Evolutionary conservation across 441 rosid species (phyloP).

Genomic region (Pelargonium myrrhifolium): DNA sequence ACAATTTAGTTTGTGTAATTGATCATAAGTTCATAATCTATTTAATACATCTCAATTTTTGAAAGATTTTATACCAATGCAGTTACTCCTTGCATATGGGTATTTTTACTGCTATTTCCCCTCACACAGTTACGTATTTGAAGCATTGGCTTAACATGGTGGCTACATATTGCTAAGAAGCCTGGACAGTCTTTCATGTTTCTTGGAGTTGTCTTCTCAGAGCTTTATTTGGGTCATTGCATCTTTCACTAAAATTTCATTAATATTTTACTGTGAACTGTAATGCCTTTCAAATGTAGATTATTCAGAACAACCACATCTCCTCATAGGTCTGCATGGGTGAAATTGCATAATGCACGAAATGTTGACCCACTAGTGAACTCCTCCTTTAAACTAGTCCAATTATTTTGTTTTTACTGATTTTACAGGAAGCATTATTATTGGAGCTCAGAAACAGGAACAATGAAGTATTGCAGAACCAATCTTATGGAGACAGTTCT

Average conservation of each 20-base stretch:
- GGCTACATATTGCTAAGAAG: neutral
- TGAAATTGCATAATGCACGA: neutral
- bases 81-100: neutral
- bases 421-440: slow-evolving; percentile 49
- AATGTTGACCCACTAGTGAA: neutral
- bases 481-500: slow-evolving; percentile 36
- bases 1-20: slow-evolving; percentile 1
- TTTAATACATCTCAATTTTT: neutral
- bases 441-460: slow-evolving; percentile 49
- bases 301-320: neutral
- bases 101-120: neutral
- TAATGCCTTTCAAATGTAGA: neutral
- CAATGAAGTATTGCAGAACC: slow-evolving; percentile 41
- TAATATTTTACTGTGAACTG: neutral
- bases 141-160: neutral
- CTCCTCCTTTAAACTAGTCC: neutral
- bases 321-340: neutral
- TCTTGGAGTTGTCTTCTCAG: neutral
- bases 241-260: neutral
- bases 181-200: slow-evolving; percentile 2
- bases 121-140: neutral
- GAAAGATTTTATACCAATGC: too few species aligned
- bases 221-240: neutral
- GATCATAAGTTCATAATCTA: neutral
- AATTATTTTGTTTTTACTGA: slow-evolving; percentile 5